Evolutionary conservation across 306 rosid species (phyloP), one percentile per base, ranked within the genome.

Genomic region (Cucurbita ficifolia): DNA sequence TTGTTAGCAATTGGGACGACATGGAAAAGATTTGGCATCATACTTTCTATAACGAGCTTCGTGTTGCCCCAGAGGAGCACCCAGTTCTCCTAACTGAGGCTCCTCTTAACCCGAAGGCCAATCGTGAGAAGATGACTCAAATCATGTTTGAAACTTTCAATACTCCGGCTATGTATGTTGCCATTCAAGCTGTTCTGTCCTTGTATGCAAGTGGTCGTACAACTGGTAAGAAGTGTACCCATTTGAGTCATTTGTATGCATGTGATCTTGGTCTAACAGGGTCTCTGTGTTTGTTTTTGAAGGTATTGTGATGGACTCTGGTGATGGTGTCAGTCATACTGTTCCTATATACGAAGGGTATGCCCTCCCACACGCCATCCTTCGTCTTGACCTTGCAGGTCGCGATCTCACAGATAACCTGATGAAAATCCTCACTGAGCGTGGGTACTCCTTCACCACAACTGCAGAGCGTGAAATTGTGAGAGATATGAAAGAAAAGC

Each of bases 11-110:
- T 80, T 94, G 99, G 99, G 99, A 94, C 81, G 99, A 94, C 75
- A 94, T 94, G 99, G 99, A 94, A 81, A 93, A 93, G 82, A 93
- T 93, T 75, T 93, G 98, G 98, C 98, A 93, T 88, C 98, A 93
- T 81, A 93, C 98, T 79, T 93, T 93, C 82, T 93, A 93, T 42
- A 93, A 93, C 10, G 98, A 93, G 85, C 98, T 94, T 83, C 97
- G 99, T 71, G 99, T 94, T 79, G 97, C 97, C 63, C 99, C 99
- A 0, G 99, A 94, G 80, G 99, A 94, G 80, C 99, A 94, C 65
- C 99, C 99, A 4, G 99, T 94, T 86, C 90, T 94, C 42, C 88
- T 94, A 14, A 94, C 99, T 10, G 99, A 94, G 84, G 99, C 99
- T 73, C 99, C 99, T 57, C 90, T 94, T 55, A 94, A 94, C 80